Conservation (phyloP, 1,284 basidiomycete genomes). For the Hypsizygus ulmarius region DNA sequence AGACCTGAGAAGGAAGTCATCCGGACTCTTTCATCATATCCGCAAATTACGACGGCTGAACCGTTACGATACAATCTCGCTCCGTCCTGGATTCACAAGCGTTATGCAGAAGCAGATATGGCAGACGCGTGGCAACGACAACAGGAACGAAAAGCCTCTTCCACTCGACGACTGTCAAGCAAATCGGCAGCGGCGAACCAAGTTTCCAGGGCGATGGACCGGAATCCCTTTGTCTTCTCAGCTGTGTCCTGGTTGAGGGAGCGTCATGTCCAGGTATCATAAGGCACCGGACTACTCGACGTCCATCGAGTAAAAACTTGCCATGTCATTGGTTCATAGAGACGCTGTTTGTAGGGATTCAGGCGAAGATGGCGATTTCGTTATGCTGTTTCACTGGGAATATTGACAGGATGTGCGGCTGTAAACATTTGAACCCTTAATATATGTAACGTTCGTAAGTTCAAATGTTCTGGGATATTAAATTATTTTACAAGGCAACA, state of each 20-base stretch:
- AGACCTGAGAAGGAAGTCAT: too few relatives aligned
- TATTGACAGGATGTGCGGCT: too few relatives aligned
- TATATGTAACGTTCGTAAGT: too few relatives aligned
- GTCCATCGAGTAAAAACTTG: too few relatives aligned
- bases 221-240: conserved; percentile 7
- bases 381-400: too few relatives aligned
- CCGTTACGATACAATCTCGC: neutral
- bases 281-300: too few relatives aligned
- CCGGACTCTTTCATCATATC: too few relatives aligned
- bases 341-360: too few relatives aligned
- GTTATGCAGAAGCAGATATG: conserved; percentile 7
- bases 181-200: conserved; percentile 8
- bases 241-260: conserved; percentile 14
- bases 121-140: conserved; percentile 13
- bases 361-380: too few relatives aligned
- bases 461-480: too few relatives aligned
- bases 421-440: too few relatives aligned
- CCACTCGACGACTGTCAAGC: conserved; percentile 4
- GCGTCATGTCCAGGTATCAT: neutral
- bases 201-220: neutral
- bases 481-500: neutral
- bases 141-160: neutral
- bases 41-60: conserved; percentile 3
- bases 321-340: too few relatives aligned
- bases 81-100: conserved; percentile 17